A percentile compares a stretch with the other conserved stretches of the same genome.
Evolutionary conservation across 73 alveolate species (phyloP).

Genomic region (Symbiodinium natans): DNA sequence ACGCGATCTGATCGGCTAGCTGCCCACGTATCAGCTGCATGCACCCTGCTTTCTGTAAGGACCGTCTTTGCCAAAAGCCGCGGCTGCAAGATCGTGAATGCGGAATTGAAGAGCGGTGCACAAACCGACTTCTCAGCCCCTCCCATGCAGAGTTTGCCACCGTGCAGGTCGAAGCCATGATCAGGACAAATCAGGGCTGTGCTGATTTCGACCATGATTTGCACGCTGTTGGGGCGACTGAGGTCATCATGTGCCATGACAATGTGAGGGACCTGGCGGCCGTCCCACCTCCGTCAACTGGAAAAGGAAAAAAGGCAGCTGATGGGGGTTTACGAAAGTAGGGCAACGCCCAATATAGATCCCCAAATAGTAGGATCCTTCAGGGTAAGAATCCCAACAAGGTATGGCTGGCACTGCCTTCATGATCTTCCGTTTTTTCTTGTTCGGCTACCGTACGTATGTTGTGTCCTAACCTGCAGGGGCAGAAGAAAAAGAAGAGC

Average conservation of each 20-base stretch:
- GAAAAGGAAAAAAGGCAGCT: conserved; percentile 17
- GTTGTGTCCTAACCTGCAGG: neutral
- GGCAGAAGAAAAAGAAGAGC: conserved; percentile 8
- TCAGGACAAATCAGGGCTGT: no score
- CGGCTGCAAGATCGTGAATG: conserved; percentile 72
- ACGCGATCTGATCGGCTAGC: no score
- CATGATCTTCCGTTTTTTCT: no score
- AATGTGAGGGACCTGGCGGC: conserved; percentile 44
- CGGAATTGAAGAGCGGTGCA: conserved; percentile 26
- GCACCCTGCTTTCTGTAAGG: conserved; percentile 27
- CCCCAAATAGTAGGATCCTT: neutral
- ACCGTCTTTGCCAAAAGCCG: conserved; percentile 82
- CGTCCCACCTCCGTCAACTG: conserved; percentile 74
- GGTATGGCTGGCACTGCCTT: no score
- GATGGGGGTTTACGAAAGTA: no score
- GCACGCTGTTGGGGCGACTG: no score
- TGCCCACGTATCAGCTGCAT: no score
- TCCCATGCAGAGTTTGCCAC: no score
- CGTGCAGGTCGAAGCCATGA: no score
- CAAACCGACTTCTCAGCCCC: conserved; percentile 59
- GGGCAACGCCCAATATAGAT: neutral
- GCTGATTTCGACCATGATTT: no score
- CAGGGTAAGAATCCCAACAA: no score
- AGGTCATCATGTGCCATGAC: conserved; percentile 91
- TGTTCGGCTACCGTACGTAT: no score